Evolutionary conservation across 306 rosid species (phyloP), one percentile per base, ranked within the genome.

Genomic region (Vigna trinervia): DNA sequence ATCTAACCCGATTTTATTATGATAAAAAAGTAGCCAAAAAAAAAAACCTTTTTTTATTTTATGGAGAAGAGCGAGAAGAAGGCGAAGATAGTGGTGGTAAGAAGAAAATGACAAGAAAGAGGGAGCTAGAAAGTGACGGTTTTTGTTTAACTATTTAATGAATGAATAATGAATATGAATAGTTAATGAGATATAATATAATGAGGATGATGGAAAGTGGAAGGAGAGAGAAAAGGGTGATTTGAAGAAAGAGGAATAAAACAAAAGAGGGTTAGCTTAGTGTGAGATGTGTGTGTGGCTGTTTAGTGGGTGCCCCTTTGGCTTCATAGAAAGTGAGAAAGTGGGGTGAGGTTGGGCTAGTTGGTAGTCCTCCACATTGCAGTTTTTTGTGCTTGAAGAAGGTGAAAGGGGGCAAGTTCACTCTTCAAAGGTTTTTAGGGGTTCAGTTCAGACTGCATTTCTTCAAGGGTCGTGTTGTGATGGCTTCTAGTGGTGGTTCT

Each of bases 41-140:
- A 32, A 32, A 12, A 19, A 43, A 12, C 3, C 6, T 66, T 19
- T 50, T 34, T 34, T 34, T 5, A 4, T 34, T 5, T 7, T 1
- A 8, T 15, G 34, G 7, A 2, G 7, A 5, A 48, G 13, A 23
- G 59, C 6, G 60, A 11, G 73, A 67, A 8, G 13, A 68, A 4
- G 13, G 10, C 15, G 11, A 52, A 17, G 51, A 34, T 15, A 20
- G 36, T 60, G n/a, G 15, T 38, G 39, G 11, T 26, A 73, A 7
- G 71, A 60, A 79, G 80, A 84, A 83, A 80, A 83, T 80, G 90
- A 86, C 88, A 87, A 81, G 75, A 63, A 78, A 74, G 89, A 61
- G 78, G 57, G 78, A 19, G 74, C 61, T 74, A 36, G 85, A 65
- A 71, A 70, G 86, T 72, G 77, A 69, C 20, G 43, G 71, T 59